These are phyloP conservation scores for Kwoniella sp. DNA, from an alignment of 768 basidiomycete species.

Conservation along the genomic window DNA sequence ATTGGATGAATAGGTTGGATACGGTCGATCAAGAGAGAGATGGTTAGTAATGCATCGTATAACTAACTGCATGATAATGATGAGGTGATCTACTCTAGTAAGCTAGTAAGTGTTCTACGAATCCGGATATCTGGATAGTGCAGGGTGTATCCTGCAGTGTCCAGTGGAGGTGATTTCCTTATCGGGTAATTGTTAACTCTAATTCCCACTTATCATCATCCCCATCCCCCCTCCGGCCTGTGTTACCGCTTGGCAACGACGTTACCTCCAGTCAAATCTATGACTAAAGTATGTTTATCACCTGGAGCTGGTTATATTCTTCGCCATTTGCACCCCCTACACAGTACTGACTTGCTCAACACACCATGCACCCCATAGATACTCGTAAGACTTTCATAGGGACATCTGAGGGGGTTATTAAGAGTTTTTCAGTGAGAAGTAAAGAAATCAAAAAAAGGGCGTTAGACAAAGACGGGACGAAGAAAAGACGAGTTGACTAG, in stretches of 20 bases:
- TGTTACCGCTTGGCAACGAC: too few species aligned
- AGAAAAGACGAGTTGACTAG: not conserved
- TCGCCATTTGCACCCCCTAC: too few species aligned
- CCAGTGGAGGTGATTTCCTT: not conserved
- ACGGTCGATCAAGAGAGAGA: too few species aligned
- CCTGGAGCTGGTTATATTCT: too few species aligned
- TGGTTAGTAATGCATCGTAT: not conserved
- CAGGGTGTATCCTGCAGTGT: too few species aligned
- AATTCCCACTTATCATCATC: not conserved
- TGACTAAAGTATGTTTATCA: too few species aligned
- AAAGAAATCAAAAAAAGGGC: not conserved
- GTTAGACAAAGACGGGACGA: not conserved
- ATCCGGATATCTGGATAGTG: constrained; percentile 1
- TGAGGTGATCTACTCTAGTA: constrained; percentile 1
- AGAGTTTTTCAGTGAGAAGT: not conserved
- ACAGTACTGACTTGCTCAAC: too few species aligned
- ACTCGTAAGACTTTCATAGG: not conserved
- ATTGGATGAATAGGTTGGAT: too few species aligned
- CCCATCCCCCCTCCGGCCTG: not conserved
- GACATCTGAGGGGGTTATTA: not conserved
- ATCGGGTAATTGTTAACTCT: constrained; percentile 1
- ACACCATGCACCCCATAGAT: not conserved
- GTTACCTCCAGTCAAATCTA: too few species aligned
- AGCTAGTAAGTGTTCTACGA: not conserved
- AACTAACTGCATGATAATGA: not conserved